These are phyloP conservation scores for Oenanthe javanica DNA, from an alignment of 140 eudicot genomes.

Conservation along the genomic window DNA sequence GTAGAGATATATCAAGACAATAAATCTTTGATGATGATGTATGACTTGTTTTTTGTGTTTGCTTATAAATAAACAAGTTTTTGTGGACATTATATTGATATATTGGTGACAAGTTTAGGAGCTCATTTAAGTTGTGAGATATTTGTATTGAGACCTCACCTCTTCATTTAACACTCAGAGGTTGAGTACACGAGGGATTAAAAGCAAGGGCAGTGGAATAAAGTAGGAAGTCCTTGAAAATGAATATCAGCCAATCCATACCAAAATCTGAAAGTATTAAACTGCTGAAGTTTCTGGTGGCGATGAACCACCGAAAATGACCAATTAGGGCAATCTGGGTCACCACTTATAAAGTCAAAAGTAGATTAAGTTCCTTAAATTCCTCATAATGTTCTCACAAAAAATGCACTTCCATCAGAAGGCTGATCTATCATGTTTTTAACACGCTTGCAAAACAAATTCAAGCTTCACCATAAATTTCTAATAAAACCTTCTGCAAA, in stretches of 20 bases:
- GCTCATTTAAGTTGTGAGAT: background rate
- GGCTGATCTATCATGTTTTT: background rate
- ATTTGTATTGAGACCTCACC: background rate
- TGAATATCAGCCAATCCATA: background rate
- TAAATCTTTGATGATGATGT: background rate
- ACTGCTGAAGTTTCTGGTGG: background rate
- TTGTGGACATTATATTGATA: background rate
- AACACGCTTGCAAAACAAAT: background rate
- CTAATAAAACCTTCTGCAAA: background rate
- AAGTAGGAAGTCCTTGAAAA: background rate
- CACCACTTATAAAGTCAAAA: background rate
- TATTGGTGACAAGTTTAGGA: background rate
- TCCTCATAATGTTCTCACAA: background rate
- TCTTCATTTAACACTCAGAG: background rate
- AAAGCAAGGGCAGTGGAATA: background rate
- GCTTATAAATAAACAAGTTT: background rate
- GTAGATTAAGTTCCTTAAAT: background rate
- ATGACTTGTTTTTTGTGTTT: background rate
- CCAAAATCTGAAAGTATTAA: background rate
- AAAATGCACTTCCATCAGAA: background rate
- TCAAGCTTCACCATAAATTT: background rate
- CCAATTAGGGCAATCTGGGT: background rate
- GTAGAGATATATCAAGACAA: background rate
- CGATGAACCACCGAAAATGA: background rate
- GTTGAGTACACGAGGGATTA: background rate